A percentile compares a stretch with the other conserved stretches of the same genome.
These are phyloP conservation scores for Penicillium bovifimosum DNA, from an alignment of 495 filamentous ascomycete species.

Conservation along the genomic window DNA sequence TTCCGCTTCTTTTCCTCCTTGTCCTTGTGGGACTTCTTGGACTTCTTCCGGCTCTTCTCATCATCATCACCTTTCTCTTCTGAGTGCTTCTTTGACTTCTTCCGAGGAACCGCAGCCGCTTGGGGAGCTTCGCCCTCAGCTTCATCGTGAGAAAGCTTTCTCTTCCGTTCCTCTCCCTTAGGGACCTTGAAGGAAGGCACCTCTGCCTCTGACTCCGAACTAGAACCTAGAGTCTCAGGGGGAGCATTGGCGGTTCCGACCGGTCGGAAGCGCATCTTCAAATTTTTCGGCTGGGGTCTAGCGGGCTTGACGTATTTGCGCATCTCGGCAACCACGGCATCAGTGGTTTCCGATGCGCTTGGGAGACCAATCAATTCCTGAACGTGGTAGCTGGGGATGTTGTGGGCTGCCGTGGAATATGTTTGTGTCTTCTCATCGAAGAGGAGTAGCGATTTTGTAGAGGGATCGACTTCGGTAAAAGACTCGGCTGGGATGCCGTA, in stretches of 20 bases:
- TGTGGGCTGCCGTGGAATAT: constrained; percentile 27
- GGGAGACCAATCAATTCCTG: constrained; percentile 40
- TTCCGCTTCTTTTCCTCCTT: constrained; percentile 42
- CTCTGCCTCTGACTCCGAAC: constrained; percentile 43
- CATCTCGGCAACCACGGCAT: constrained; percentile 30
- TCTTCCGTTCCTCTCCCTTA: constrained; percentile 35
- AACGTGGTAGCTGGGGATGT: constrained; percentile 41
- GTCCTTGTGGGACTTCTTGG: constrained; percentile 39
- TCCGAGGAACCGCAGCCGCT: constrained; percentile 25
- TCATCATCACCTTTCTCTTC: constrained; percentile 18
- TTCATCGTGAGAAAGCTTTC: constrained; percentile 38
- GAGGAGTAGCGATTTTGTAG: constrained; percentile 32
- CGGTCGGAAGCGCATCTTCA: constrained; percentile 57
- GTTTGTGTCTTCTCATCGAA: constrained; percentile 34
- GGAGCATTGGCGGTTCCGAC: constrained; percentile 43
- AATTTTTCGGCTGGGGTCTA: constrained; percentile 50
- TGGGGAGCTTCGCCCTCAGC: constrained; percentile 31
- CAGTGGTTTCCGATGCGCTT: constrained; percentile 25
- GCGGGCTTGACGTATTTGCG: constrained; percentile 37
- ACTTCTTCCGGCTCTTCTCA: constrained; percentile 25
- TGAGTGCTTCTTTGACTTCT: constrained; percentile 43
- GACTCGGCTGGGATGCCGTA: constrained; percentile 44
- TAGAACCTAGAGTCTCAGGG: constrained; percentile 44
- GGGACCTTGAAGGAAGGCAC: constrained; percentile 36
- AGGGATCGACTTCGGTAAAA: constrained; percentile 28